phyloP scores from a whole-genome alignment of 2,329 filamentous ascomycete genomes.

The Huntiella decipiens region DNA sequence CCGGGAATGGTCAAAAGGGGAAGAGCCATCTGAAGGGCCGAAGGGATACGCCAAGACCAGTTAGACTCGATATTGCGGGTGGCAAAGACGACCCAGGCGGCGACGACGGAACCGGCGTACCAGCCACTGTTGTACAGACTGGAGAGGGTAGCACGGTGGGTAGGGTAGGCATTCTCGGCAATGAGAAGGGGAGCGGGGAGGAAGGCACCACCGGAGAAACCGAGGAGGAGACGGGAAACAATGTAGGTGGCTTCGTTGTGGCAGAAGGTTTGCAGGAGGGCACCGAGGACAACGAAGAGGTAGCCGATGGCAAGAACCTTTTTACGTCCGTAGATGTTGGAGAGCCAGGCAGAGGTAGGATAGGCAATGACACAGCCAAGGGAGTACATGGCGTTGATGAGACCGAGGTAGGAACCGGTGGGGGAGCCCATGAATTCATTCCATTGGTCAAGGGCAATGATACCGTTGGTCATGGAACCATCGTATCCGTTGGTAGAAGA shows the following conservation, averaged over 20 bases:
- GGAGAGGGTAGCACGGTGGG: conserved; percentile 40
- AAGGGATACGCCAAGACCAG: conserved; percentile 22
- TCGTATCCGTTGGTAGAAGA: conserved; percentile 35
- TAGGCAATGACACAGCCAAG: conserved; percentile 29
- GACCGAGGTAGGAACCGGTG: conserved; percentile 28
- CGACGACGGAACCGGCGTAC: conserved; percentile 26
- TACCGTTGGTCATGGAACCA: conserved; percentile 30
- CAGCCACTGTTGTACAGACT: conserved; percentile 33
- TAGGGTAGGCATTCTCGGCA: conserved; percentile 43
- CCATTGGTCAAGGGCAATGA: conserved; percentile 22
- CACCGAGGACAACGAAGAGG: conserved; percentile 22
- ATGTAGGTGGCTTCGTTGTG: conserved; percentile 32
- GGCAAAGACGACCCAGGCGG: conserved; percentile 27
- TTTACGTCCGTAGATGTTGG: conserved; percentile 28
- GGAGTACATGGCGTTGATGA: conserved; percentile 33
- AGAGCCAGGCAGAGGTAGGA: conserved; percentile 25
- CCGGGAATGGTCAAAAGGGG: conserved; percentile 22
- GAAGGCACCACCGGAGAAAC: conserved; percentile 25
- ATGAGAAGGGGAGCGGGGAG: conserved; percentile 45
- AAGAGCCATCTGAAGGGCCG: conserved; percentile 23
- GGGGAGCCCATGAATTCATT: conserved; percentile 14
- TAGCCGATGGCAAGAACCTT: conserved; percentile 27
- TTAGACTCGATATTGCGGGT: conserved; percentile 17
- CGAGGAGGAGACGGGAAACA: conserved; percentile 31
- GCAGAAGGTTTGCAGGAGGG: conserved; percentile 16